Base-by-base conservation (phyloP, 2,329 filamentous ascomycete genomes). In the Malbranchea zuffiana region DNA sequence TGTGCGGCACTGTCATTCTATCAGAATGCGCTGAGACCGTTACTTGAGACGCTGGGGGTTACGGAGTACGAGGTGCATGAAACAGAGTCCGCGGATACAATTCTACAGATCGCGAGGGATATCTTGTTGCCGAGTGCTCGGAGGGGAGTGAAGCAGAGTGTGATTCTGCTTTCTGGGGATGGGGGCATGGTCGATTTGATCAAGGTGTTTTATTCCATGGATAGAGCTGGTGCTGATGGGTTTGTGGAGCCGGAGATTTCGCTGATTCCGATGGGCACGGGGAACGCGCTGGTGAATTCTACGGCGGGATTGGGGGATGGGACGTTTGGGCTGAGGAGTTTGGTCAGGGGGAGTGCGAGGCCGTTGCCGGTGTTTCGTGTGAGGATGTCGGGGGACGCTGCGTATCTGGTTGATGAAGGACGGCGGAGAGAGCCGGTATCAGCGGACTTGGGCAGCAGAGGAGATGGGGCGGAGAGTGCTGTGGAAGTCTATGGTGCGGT, bases 141-240 rank as follows among this genome's bases (percentile, higher is more conserved):
- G 39, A 37, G 59, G 35, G 66, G 66, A 1, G 45, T 60, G 4
- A 47, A 54, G 8, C 73, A 78, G 51, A 77, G 78, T 0, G 68
- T 95, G 17, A 61, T 95, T 19, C 69, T 96, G 8, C 68, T 95
- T 4, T 88, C 82, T 32, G 88, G 88, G 5, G 88, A 96, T 56
- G 88, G 88, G 10, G 88, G 86, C 4, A 59, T 93, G 2, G 72
- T 86, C 12, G 88, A 96, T 49, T 65, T 90, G 1, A 66, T 94
- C 41, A 92, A 95, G 52, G 73, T 72, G 2, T 66, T 80, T 0
- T 50, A 65, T 3, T 45, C 50, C 31, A 55, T 44, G 40, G 24
- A 25, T n/a, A 5, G 42, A 35, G 36, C 39, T 3, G 41, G 50
- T 8, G 43, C 45, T 6, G 25, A 23, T 25, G 40, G 42, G 7